phyloP scores from a whole-genome alignment of 2,329 filamentous ascomycete species.

The Ceratocystis destructans region DNA sequence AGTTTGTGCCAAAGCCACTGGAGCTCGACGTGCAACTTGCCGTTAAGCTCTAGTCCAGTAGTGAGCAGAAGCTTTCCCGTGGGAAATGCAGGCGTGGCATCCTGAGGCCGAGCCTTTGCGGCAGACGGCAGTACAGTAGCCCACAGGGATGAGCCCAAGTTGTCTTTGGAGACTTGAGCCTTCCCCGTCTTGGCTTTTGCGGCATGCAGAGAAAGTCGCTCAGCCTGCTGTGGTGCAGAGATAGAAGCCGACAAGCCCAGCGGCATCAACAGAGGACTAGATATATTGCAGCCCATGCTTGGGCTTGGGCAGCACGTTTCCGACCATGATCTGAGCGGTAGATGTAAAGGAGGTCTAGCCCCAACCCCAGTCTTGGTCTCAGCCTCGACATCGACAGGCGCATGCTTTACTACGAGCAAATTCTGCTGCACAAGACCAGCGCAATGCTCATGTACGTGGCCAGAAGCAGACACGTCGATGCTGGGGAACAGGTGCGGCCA shows the following conservation, averaged over 20 bases:
- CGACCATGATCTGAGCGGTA: not conserved
- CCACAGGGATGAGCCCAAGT: not conserved
- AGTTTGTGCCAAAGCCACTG: slow-evolving; percentile 17
- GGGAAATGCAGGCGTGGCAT: not conserved
- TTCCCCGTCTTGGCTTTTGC: not conserved
- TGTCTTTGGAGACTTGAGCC: not conserved
- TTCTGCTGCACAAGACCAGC: not conserved
- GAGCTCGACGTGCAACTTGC: slow-evolving; percentile 11
- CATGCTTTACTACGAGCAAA: slow-evolving; percentile 3
- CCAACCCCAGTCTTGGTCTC: not conserved
- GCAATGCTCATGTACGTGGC: slow-evolving; percentile 1
- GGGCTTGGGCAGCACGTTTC: slow-evolving; percentile 10
- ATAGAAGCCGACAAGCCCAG: not conserved
- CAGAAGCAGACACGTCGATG: not conserved
- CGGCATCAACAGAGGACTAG: slow-evolving; percentile 1
- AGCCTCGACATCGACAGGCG: not conserved
- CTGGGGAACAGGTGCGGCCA: not conserved
- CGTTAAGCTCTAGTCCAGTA: not conserved
- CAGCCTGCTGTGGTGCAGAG: not conserved
- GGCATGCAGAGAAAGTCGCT: not conserved
- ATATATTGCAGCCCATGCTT: slow-evolving; percentile 12
- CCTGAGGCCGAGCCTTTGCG: slow-evolving; percentile 2
- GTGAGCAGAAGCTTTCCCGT: not conserved
- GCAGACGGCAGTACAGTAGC: not conserved
- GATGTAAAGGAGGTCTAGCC: not conserved